Evolutionary conservation across 352 stramenopile species (phyloP), one percentile per base, ranked within the genome.

Genomic region (Phytophthora rubi): DNA sequence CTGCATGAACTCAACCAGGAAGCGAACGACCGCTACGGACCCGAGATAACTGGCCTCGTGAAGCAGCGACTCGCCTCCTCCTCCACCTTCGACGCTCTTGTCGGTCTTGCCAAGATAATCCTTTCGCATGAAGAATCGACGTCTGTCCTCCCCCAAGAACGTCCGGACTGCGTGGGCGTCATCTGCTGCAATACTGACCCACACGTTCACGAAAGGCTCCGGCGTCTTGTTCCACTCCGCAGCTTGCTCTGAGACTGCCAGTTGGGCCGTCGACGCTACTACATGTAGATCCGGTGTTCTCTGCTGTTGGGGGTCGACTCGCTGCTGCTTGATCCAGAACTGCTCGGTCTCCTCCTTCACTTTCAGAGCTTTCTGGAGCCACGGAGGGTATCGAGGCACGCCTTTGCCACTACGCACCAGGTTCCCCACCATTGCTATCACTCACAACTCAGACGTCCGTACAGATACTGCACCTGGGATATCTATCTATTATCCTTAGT

Each of bases 351-450:
- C 44, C 3, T 83, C 58, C 53, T 80, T 86, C 9, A 71, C 70
- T 12, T 59, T 68, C 47, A 91, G 65, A n/a, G 83, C 80, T 28
- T 84, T 85, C 44, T 85, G 73, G n/a, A 94, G 69, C 86, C 84
- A 94, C 0, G 80, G 80, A 62, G 83, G 75, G 35, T 92, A 91
- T 26, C 86, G 76, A 60, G 64, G 60, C 48, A 68, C 59, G 13
- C 70, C 70, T 18, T 75, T 66, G 10, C 56, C 58, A 35, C 8
- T 35, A 23, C 39, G 48, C 59, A 55, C 53, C 15, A 32, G 37
- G 39, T 21, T 73, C 2, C 21, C 30, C 21, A 60, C 55, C 68
- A 75, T 75, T 53, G 26, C 47, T 33, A 16, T 26, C 21, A 51
- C 26, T 49, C 21, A 8, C 8, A 0, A 54, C 13, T 13, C 18